Percentiles rank a stretch among this genome's conserved stretches.
phyloP scores from a whole-genome alignment of 768 basidiomycete species.

The Cubamyces sp. region DNA sequence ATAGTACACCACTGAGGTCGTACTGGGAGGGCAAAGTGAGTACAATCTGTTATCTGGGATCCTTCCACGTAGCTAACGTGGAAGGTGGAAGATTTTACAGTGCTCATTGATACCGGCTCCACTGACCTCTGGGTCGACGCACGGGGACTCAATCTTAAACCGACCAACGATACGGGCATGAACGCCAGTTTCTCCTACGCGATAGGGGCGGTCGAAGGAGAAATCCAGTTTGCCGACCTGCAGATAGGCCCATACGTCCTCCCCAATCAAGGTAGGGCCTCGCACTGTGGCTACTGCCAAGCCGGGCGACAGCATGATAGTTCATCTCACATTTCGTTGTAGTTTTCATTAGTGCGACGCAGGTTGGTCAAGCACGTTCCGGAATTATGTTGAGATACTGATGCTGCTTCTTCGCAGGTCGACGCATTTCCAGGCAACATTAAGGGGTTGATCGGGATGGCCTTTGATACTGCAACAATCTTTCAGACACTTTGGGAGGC shows the following conservation, averaged over 20 bases:
- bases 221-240: constrained; percentile 41
- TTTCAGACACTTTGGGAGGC: constrained; percentile 39
- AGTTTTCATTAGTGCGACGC: constrained; percentile 45
- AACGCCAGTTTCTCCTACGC: constrained; percentile 42
- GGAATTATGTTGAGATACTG: not conserved
- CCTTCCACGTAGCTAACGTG: not conserved
- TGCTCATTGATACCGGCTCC: constrained; percentile 41
- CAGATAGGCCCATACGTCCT: constrained; percentile 39
- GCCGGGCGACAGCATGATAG: not conserved
- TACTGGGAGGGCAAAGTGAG: constrained; percentile 8
- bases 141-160: constrained; percentile 15
- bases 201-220: constrained; percentile 43
- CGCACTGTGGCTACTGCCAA: too few relatives aligned
- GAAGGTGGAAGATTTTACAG: constrained; percentile 31
- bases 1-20: constrained; percentile 6
- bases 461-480: constrained; percentile 76
- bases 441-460: constrained; percentile 71
- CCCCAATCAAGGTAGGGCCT: constrained; percentile 64
- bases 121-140: constrained; percentile 39
- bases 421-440: constrained; percentile 52
- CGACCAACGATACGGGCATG: constrained; percentile 38
- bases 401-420: not conserved
- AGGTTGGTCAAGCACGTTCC: not conserved
- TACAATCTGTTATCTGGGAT: not conserved
- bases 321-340: constrained; percentile 37